Percentiles rank a stretch among this genome's conserved stretches.
Conservation (phyloP, 2,329 filamentous ascomycete species). For the Kalmusia sp. region DNA sequence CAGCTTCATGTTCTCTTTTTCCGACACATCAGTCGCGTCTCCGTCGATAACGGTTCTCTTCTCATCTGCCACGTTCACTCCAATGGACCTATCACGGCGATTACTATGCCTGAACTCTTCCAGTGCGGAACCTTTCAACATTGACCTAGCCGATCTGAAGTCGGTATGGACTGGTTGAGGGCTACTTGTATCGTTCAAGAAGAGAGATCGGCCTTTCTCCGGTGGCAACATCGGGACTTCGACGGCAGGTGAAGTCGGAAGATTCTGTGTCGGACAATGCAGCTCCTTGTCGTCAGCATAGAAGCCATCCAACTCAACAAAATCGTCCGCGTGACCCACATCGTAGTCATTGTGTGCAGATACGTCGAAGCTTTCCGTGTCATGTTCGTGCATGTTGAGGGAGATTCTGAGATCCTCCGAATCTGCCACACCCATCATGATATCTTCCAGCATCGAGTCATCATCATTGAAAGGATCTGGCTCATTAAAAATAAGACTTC, state of each 20-base stretch:
- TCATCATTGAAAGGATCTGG: slow-evolving; percentile 38
- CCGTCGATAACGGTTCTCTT: neutral
- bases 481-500: slow-evolving; percentile 1
- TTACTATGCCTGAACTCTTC: slow-evolving; percentile 4
- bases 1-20: neutral
- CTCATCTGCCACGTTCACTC: neutral
- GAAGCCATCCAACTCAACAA: neutral
- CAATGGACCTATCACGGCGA: neutral
- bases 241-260: slow-evolving; percentile 6
- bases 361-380: slow-evolving; percentile 1
- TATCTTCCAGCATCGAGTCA: slow-evolving; percentile 39
- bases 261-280: neutral
- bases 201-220: slow-evolving; percentile 18
- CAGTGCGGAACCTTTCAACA: neutral
- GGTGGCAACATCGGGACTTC: slow-evolving; percentile 6
- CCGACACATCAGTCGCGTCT: neutral
- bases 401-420: slow-evolving; percentile 27
- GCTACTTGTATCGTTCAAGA: slow-evolving; percentile 23
- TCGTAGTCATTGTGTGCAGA: slow-evolving; percentile 10
- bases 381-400: slow-evolving; percentile 1
- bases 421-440: slow-evolving; percentile 40
- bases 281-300: neutral
- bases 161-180: neutral
- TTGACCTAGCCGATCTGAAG: slow-evolving; percentile 10
- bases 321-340: slow-evolving; percentile 2